Evolutionary conservation across 805 yeast genomes (phyloP).

Genomic region (Pichia rugopelliculosa): DNA sequence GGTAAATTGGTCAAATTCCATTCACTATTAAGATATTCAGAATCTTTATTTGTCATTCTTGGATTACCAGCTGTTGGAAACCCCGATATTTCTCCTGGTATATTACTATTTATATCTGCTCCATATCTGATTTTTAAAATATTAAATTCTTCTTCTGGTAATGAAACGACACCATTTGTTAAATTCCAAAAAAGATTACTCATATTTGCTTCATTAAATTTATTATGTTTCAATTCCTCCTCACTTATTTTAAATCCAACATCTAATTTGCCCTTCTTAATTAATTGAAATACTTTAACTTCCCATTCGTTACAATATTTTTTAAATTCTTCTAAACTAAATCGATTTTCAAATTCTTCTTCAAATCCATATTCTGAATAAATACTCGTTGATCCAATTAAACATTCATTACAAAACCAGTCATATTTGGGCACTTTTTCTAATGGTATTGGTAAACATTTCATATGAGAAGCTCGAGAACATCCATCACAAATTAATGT

Average conservation of each 20-base stretch:
- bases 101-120: slow-evolving; percentile 69
- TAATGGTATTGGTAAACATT: slow-evolving; percentile 48
- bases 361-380: slow-evolving; percentile 86
- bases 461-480: slow-evolving; percentile 57
- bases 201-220: slow-evolving; percentile 36
- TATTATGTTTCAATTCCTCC: slow-evolving; percentile 17
- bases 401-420: slow-evolving; percentile 81
- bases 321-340: slow-evolving; percentile 45
- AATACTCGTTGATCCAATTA: slow-evolving; percentile 44
- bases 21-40: slow-evolving; percentile 47
- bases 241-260: slow-evolving; percentile 8
- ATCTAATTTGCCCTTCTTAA: slow-evolving; percentile 9
- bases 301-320: slow-evolving; percentile 43
- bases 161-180: slow-evolving; percentile 14
- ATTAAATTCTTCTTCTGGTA: slow-evolving; percentile 23
- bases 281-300: slow-evolving; percentile 21
- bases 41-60: slow-evolving; percentile 10
- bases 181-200: slow-evolving; percentile 64
- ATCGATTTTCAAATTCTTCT: slow-evolving; percentile 48
- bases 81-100: slow-evolving; percentile 63
- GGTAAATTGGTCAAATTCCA: slow-evolving; percentile 76
- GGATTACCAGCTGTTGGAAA: slow-evolving; percentile 47
- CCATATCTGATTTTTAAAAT: slow-evolving; percentile 69
- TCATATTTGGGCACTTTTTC: slow-evolving; percentile 44
- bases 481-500: slow-evolving; percentile 70